Conservation (phyloP, 2,329 filamentous ascomycete genomes). For the Aspergillus fischeri region DNA sequence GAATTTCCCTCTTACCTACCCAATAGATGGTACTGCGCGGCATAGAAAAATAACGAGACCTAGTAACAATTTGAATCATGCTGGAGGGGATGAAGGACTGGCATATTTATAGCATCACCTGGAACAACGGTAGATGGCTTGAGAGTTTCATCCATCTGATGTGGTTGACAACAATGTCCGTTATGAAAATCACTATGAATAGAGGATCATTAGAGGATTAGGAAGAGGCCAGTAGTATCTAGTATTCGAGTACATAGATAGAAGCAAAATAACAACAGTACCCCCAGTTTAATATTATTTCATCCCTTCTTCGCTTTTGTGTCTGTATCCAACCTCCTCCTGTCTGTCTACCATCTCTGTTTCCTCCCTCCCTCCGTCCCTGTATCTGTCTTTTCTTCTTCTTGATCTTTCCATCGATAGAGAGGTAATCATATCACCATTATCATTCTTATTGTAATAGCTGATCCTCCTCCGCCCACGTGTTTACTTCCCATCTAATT, state of each 20-base stretch:
- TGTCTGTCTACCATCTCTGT: constrained; percentile 2
- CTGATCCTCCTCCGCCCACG: neutral
- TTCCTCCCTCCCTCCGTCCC: neutral
- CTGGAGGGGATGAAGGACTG: no score
- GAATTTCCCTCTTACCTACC: no score
- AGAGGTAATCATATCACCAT: neutral
- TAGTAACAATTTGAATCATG: no score
- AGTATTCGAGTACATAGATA: no score
- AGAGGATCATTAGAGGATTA: neutral
- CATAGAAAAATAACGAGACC: no score
- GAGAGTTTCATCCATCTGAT: neutral
- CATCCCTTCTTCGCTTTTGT: neutral
- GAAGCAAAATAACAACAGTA: neutral
- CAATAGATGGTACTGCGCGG: no score
- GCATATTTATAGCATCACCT: neutral
- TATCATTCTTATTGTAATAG: neutral
- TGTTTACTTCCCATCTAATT: constrained; percentile 2
- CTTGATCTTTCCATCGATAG: neutral
- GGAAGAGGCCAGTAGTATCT: no score
- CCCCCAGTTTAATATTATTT: neutral
- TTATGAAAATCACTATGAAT: neutral
- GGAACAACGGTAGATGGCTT: neutral
- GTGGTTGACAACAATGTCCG: neutral
- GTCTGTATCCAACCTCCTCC: neutral
- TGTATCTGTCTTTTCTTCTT: neutral